Base-by-base conservation (phyloP, 495 filamentous ascomycete genomes). In the Lepraria neglecta region DNA sequence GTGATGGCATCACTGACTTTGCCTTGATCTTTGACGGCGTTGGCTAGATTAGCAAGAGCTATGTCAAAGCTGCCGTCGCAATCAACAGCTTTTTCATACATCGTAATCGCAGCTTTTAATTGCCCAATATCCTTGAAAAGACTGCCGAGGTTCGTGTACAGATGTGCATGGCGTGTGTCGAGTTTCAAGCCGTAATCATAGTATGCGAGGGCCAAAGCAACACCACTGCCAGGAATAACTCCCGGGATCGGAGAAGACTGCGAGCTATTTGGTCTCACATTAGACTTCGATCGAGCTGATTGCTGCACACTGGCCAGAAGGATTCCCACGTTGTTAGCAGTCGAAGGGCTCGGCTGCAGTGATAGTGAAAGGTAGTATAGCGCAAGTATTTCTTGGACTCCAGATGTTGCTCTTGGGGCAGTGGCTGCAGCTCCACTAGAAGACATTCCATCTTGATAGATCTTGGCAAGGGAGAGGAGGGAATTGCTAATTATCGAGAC, bases 321-420 rank as follows among this genome's bases (percentile, higher is more conserved):
- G 58, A 99, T 99, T 5, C 94, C 94, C 46, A 99, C 95, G 71
- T 99, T 99, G 68, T 99, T 99, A 14, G 94, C 94, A 0, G 94
- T 99, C 6, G 95, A 97, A 24, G 94, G 94, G 68, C 94, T 97
- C 24, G 94, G 91, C 61, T 96, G 92, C 10, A 99, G 79, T 0
- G 95, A 95, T 27, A 99, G 78, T 6, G 95, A 97, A 2, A 99
- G 80, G 65, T 99, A 99, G 68, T 99, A 99, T 12, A 99, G 81
- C 4, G 92, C 90, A 17, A 99, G 73, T 47, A 99, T 99, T 66
- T 99, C 94, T 35, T 91, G 86, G 7, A 97, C 91, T 3, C 89
- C 86, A 45, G 87, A 84, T 4, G 87, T 81, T 12, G 86, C 76
- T 45, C 85, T 76, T 27, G 78, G 77, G 43, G 79, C 77, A 35